Base-by-base conservation (phyloP, 371 early-diverging fungal species). In the Zopfochytrium polystomum region DNA sequence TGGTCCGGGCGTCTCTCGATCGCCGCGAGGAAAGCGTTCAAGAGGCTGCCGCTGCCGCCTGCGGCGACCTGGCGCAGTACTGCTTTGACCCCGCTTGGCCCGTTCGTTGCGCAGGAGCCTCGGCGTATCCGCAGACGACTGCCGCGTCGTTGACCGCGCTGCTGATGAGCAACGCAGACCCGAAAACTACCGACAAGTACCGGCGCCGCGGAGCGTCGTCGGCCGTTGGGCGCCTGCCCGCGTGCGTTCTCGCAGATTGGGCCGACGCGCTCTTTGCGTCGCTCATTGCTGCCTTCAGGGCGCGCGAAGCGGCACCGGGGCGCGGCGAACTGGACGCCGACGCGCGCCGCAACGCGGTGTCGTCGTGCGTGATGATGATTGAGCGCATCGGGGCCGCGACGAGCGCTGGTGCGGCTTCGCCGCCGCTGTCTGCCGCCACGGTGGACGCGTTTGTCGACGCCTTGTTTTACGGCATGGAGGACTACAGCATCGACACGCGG, bases 401-500 rank as follows among this genome's bases (percentile, higher is more conserved):
- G 35, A 48, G n/a, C n/a, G n/a, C n/a, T n/a, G n/a, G n/a, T n/a
- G n/a, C n/a, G n/a, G n/a, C n/a, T n/a, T 13, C n/a, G n/a, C n/a
- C n/a, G n/a, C n/a, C n/a, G n/a, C n/a, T n/a, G n/a, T n/a, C n/a
- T n/a, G n/a, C n/a, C n/a, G n/a, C n/a, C n/a, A n/a, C n/a, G n/a
- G n/a, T n/a, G n/a, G n/a, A n/a, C n/a, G n/a, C n/a, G n/a, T n/a
- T n/a, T n/a, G n/a, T n/a, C n/a, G 51, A 69, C 0, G 65, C 79
- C 1, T 70, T 85, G 25, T 58, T 83, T 23, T 58, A 45, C 0
- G 90, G 88, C 11, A 71, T 95, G 47, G 75, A 83, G 7, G 96
- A 98, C 68, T 93, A 94, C 63, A 87, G 85, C 42, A 82, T 83
- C 1, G 95, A 96, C 62, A 85, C 86, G 34, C 86, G 95, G 27